phyloP scores from a whole-genome alignment of 495 filamentous ascomycete species.

The Lepidopterella palustris region DNA sequence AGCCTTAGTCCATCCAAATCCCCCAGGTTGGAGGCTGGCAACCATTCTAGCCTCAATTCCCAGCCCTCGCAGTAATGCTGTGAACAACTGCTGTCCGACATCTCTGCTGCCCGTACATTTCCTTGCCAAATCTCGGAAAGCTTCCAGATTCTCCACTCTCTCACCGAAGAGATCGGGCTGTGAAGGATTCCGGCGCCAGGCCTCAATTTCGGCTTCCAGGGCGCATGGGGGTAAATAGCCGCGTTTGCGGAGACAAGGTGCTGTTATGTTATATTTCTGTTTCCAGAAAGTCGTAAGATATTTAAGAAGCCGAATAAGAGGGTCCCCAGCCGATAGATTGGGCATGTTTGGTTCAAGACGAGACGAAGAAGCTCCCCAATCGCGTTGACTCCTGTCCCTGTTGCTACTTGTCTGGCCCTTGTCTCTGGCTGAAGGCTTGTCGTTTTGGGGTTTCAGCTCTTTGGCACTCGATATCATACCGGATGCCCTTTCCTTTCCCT shows the following conservation, averaged over 20 bases:
- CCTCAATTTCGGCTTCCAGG: constrained; percentile 59
- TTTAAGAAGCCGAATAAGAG: constrained; percentile 71
- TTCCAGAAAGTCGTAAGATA: constrained; percentile 78
- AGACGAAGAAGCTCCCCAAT: constrained; percentile 68
- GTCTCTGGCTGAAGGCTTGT: background rate
- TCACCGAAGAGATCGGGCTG: constrained; percentile 66
- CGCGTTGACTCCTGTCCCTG: constrained; percentile 44
- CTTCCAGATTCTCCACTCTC: constrained; percentile 54
- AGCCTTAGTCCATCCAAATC: constrained; percentile 83
- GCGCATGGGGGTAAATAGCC: constrained; percentile 71
- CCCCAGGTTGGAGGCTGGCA: constrained; percentile 75
- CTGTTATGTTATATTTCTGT: constrained; percentile 68
- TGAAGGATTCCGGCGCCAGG: constrained; percentile 55
- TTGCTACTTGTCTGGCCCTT: background rate
- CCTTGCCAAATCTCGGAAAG: constrained; percentile 63
- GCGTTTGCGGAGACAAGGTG: constrained; percentile 77
- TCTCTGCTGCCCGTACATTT: constrained; percentile 77
- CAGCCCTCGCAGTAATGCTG: constrained; percentile 74
- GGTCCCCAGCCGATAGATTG: constrained; percentile 74
- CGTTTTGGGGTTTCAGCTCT: background rate
- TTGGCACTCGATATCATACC: constrained; percentile 6
- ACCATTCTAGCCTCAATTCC: constrained; percentile 76
- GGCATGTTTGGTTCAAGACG: constrained; percentile 61
- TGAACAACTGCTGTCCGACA: constrained; percentile 84
- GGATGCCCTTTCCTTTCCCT: constrained; percentile 12